Evolutionary conservation across 495 filamentous ascomycete species (phyloP), one percentile per base, ranked within the genome.

Genomic region (Neurospora sp.): DNA sequence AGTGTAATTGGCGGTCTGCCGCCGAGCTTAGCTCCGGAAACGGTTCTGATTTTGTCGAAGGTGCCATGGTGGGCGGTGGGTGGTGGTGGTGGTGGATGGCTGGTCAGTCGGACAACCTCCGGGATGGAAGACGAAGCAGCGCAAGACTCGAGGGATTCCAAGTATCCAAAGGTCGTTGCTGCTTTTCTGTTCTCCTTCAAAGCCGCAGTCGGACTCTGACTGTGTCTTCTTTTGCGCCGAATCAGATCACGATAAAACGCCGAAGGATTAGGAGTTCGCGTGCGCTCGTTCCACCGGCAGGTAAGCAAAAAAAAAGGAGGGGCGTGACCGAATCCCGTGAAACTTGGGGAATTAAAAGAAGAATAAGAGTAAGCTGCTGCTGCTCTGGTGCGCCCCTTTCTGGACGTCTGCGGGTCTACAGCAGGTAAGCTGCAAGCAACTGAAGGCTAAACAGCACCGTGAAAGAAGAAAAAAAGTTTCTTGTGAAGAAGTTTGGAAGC

Each of bases 11-110:
- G 71, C 78, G 80, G 69, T 86, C 83, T 42, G 82, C 77, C 39
- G 84, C 79, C 41, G 80, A 79, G 74, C 79, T 82, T 72, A 86
- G 82, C 39, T 80, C 77, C 72, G 85, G 85, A 72, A 86, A 86
- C 37, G 85, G 85, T 69, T 86, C 85, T 78, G 44, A 41, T 72
- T 72, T 38, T 72, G 54, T 66, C 27, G 54, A 66, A 27, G 54
- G 27, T 18, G 27, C 54, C 54, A 66, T 66, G 23, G 27, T 66
- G 54, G 27, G 54, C 54, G 27, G 54, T 62, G 14, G 54, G 12
- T 27, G 54, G 12, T 62, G 54, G 23, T 31, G 5, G 27, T 66
- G 54, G 48, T 59, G 48, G 54, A 66, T 31, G 54, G 54, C 27
- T 66, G 54, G 27, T 31, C 54, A 66, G 27, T 66, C 54, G 54